Base-by-base conservation (phyloP, 2,329 filamentous ascomycete species). In the Phaeoacremonium minimum region DNA sequence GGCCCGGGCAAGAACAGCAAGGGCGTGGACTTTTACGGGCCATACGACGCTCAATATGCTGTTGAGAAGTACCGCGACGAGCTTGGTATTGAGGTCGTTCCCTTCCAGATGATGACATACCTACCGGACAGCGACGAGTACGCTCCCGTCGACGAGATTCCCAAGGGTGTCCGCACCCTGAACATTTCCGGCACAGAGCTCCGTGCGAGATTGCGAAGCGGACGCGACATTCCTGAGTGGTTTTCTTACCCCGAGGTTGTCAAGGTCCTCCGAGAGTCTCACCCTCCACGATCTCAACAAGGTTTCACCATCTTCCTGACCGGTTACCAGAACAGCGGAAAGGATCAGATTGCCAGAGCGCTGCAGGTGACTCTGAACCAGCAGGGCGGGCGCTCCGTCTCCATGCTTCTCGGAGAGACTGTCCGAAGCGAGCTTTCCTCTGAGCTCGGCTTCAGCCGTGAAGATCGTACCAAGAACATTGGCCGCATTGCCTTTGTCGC, bases 31-130 rank as follows among this genome's bases (percentile, higher is more conserved):
- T 94, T 96, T 72, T 98, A 98, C 67, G 93, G 93, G 35, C 90
- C 93, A 19, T 98, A 98, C 65, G 93, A 98, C 57, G 93, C 93
- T 11, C 93, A 98, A 73, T 77, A 91, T 57, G 87, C 90, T 17
- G 90, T 98, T 41, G 89, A 96, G 76, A 88, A 95, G 74, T 95
- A 96, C 80, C 84, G 83, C 58, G 81, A 88, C 49, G 93, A 98
- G 77, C 86, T 98, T 44, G 93, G 91, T 55, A 98, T 98, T 58
- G 88, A 96, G 72, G 93, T 98, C 57, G 93, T 98, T 47, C 89
- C 93, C 50, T 98, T 98, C 84, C 91, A 97, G 74, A 89, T 94
- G 80, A 95, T 98, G 84, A 97, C 94, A 46, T 98, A 97, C 71
- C 84, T 97, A 41, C 93, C 93, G 50, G 93, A 97, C 68, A 83